Base-by-base conservation (phyloP, 2,329 filamentous ascomycete genomes). In the Monosporascus sp. region DNA sequence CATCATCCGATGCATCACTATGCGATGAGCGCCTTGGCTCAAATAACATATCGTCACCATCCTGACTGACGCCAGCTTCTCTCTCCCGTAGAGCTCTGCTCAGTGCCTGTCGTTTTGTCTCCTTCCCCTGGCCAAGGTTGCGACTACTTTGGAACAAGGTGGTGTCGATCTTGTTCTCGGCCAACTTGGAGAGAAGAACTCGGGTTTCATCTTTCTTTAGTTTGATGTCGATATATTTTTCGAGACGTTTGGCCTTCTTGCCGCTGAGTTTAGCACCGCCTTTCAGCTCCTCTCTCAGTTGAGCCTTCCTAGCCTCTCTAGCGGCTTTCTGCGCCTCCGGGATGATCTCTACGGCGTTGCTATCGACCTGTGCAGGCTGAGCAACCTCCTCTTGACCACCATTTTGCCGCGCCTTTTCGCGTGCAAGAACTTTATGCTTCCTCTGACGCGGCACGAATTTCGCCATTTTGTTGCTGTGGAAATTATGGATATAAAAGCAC, bases 121-220 rank as follows among this genome's bases (percentile, higher is more conserved):
- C 86, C 65, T 77, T 85, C 50, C 77, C 82, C 60, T 86, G 83
- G 1, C 92, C 92, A 8, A 97, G 73, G 53, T 84, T 83, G 60
- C 83, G 89, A 50, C 87, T 89, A 68, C 90, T 96, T 54, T 85
- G 79, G 56, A 96, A 87, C 20, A 90, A 74, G 57, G 82, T 89
- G 1, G 90, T 96, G 67, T 97, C 92, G 60, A 94, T 82, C 65
- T 88, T 91, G 51, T 83, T 80, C 56, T 83, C 79, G 18, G 89
- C 89, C 25, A 99, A 79, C 67, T 94, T 92, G 66, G 89, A 88
- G 62, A 97, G 78, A 31, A 99, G 76, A 53, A 85, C 88, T 27
- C 89, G 78, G 64, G 90, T 96, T 70, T 97, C 93, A 67, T 99
- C 94, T 70, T 96, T 97, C 70, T 86, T 89, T 46, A 99, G 77